phyloP scores from a whole-genome alignment of 805 yeast species.

The Starmerella floricola region DNA sequence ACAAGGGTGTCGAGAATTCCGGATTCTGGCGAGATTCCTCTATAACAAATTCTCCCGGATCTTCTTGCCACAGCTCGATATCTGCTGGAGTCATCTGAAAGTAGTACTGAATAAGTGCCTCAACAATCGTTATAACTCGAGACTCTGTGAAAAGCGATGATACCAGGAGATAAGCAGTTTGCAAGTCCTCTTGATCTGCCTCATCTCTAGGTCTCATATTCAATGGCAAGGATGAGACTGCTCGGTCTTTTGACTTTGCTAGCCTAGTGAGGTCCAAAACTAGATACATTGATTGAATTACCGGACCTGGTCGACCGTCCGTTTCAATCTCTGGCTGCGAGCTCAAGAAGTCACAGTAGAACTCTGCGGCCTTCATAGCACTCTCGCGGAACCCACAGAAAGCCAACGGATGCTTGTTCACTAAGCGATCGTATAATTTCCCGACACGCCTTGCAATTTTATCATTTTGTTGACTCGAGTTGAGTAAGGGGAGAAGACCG shows the following conservation, averaged over 20 bases:
- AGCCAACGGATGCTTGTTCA: conserved; percentile 50
- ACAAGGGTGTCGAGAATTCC: conserved; percentile 75
- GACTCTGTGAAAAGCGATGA: conserved; percentile 35
- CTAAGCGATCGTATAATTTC: conserved; percentile 54
- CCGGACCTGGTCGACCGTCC: conserved; percentile 21
- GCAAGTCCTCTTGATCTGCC: conserved; percentile 52
- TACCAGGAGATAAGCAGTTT: conserved; percentile 42
- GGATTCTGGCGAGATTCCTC: conserved; percentile 53
- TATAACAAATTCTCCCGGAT: conserved; percentile 88
- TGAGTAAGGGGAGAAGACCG: conserved; percentile 47
- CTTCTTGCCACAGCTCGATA: conserved; percentile 66
- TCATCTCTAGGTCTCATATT: conserved; percentile 44
- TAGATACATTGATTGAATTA: conserved; percentile 45
- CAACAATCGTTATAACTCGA: conserved; percentile 45
- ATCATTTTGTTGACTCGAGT: conserved; percentile 42
- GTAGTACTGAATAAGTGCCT: conserved; percentile 59
- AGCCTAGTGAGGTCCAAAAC: conserved; percentile 53
- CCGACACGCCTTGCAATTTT: conserved; percentile 63
- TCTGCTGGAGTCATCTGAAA: conserved; percentile 63
- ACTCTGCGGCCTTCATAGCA: conserved; percentile 40
- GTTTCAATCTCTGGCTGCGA: conserved; percentile 26
- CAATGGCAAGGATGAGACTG: conserved; percentile 15
- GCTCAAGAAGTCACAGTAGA: conserved; percentile 49
- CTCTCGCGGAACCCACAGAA: conserved; percentile 34
- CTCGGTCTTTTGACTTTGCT: conserved; percentile 3